Evolutionary conservation across 768 basidiomycete genomes (phyloP).

Genomic region (Pleurotus djamor): DNA sequence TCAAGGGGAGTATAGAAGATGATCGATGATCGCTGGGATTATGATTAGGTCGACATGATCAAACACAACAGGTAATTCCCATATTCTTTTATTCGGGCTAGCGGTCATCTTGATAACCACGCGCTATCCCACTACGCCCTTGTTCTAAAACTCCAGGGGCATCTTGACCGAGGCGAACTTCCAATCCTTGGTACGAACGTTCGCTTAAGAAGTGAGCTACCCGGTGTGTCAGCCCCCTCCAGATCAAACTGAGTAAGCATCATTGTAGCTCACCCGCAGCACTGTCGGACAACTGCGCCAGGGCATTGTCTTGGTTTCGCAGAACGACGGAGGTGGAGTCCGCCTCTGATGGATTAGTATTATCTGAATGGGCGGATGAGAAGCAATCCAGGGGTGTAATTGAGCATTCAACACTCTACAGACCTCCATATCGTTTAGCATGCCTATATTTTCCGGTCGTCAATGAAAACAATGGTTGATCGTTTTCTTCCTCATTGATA

Average conservation of each 20-base stretch:
- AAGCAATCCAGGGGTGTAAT: too few relatives aligned
- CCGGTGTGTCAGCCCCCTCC: not conserved
- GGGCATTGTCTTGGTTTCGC: conserved; percentile 60
- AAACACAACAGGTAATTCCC: too few relatives aligned
- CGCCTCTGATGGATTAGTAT: conserved; percentile 5
- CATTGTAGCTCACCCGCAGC: conserved; percentile 56
- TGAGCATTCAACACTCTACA: not conserved
- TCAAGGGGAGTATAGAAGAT: too few relatives aligned
- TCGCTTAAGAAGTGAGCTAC: conserved; percentile 27
- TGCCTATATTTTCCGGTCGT: conserved; percentile 85
- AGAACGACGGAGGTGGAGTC: conserved; percentile 47
- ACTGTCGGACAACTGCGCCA: conserved; percentile 57
- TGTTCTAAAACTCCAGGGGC: conserved; percentile 82
- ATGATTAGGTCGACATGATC: too few relatives aligned
- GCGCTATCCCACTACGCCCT: conserved; percentile 86
- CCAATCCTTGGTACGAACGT: conserved; percentile 81
- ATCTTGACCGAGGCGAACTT: conserved; percentile 74
- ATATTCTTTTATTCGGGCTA: too few relatives aligned
- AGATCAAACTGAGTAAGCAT: too few relatives aligned
- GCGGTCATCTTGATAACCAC: conserved; percentile 72
- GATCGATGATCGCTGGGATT: too few relatives aligned
- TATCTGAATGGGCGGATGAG: too few relatives aligned
- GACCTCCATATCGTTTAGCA: conserved; percentile 60
- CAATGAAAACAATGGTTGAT: conserved; percentile 82
- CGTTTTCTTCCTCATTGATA: conserved; percentile 48